Percentiles rank a stretch among this genome's conserved stretches.
Conservation (phyloP, 805 yeast genomes). For the Candida boidinii region DNA sequence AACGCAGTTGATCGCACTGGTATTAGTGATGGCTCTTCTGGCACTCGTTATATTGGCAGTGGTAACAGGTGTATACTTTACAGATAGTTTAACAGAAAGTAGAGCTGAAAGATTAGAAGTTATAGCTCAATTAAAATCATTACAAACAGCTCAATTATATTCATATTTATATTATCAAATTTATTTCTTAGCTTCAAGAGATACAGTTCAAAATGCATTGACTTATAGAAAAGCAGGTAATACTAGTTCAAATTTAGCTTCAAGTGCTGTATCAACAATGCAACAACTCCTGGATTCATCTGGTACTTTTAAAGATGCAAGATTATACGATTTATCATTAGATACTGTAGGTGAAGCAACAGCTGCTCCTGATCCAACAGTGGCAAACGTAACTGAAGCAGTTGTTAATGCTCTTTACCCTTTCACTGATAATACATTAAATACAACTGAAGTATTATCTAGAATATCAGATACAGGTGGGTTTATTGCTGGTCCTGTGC, state of each 20-base stretch:
- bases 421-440: not conserved
- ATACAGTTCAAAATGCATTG: constrained; percentile 51
- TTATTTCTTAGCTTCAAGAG: constrained; percentile 53
- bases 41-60: constrained; percentile 68
- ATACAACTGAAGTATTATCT: constrained; percentile 28
- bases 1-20: constrained; percentile 67
- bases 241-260: constrained; percentile 40
- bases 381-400: constrained; percentile 22
- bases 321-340: constrained; percentile 56
- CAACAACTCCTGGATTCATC: constrained; percentile 60
- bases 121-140: constrained; percentile 72
- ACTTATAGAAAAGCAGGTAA: constrained; percentile 68
- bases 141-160: constrained; percentile 67
- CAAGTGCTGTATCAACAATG: constrained; percentile 34
- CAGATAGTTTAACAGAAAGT: constrained; percentile 48
- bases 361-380: constrained; percentile 18
- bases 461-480: constrained; percentile 34
- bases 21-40: constrained; percentile 57
- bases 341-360: constrained; percentile 34
- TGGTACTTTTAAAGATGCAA: constrained; percentile 52
- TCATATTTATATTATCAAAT: constrained; percentile 60
- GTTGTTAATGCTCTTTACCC: constrained; percentile 34
- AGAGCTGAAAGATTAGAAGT: constrained; percentile 67
- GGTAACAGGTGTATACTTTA: constrained; percentile 69
- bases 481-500: constrained; percentile 59